Evolutionary conservation across 306 rosid species (phyloP), one percentile per base, ranked within the genome.

Genomic region (Phaseolus lunatus): DNA sequence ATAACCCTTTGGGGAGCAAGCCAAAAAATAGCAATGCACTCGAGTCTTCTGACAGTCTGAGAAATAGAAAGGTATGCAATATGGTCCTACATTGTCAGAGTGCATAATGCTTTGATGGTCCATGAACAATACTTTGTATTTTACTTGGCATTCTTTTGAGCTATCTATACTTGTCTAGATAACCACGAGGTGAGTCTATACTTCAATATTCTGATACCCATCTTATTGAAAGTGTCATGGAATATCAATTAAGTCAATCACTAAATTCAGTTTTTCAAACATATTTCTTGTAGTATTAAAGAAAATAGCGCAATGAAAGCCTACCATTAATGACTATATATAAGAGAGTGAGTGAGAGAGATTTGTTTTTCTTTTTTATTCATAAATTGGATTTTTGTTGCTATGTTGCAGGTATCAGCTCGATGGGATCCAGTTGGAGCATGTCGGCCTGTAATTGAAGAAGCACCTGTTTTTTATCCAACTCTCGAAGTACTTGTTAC

Each of bases 401-500:
- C 53, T 59, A 59, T 82, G 83, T 71, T 73, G 78, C 88, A 95
- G 99, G 44, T 88, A 58, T 82, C 91, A 75, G 87, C 90, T 67
- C 85, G 92, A 84, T 95, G 99, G 99, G 86, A 69, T 84, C 96
- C 90, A 0, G 83, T 45, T 49, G 94, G 87, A 82, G 85, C 97
- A 37, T 86, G 97, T 81, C 83, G 92, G 75, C 99, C 99, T 39
- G 56, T 54, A 50, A 78, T 95, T 76, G 90, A 87, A 54, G 97
- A 89, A 70, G 97, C 98, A 16, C 99, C 98, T 78, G 96, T 89
- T 20, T 92, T 90, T 80, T 81, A 88, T 88, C 99, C 99, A 0
- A 90, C 92, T 54, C 49, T 63, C 27, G 97, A 91, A 92, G 99
- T 95, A 82, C 67, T 72, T 64, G 12, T 67, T 52, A 31, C 74